Evolutionary conservation across 352 stramenopile genomes (phyloP), one percentile per base, ranked within the genome.

Genomic region (Halophytophthora batemanensis): DNA sequence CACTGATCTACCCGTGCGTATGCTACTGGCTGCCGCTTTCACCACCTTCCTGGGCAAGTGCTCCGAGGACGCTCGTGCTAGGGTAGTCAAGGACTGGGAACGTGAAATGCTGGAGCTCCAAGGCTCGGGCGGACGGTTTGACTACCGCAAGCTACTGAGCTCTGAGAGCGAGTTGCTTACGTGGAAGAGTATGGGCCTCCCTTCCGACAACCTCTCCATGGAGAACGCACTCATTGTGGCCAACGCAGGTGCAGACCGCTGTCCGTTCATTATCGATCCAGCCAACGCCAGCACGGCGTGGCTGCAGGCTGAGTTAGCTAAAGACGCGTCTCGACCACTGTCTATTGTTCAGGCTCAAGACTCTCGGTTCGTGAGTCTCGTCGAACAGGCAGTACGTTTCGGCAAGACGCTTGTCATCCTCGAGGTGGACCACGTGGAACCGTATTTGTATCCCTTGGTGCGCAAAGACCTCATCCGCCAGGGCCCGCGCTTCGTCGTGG

Each of bases 221-320:
- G 95, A 98, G 51, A 98, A 98, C 52, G 93, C 85, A 1, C 59
- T 98, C 5, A 87, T 98, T 10, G 74, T 98, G 4, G 57, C 85
- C 3, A 84, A 96, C 40, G 77, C 68, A 0, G 77, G 74, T n/a
- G 50, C 55, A 6, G 70, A 88, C 18, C 74, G 87, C 5, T 95
- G 95, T 40, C 91, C 94, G 2, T 98, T 98, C 49, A 96, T 98
- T 53, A 93, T 98, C 41, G 95, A 98, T 44, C 95, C 95, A 0
- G 90, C 91, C 0, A 96, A 75, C 35, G 90, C 93, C 0, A 83
- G 85, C 15, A 93, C 82, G 0, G 59, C 60, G 3, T 98, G 95
- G 95, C 53, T 98, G 6, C 85, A 97, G 68, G 76, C 79, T 5
- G 85, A 97, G 60, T 65, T 98, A 3, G 71, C 81, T 1, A 90